These are phyloP conservation scores for Mycena metata DNA, from an alignment of 768 basidiomycete genomes.

Conservation along the genomic window DNA sequence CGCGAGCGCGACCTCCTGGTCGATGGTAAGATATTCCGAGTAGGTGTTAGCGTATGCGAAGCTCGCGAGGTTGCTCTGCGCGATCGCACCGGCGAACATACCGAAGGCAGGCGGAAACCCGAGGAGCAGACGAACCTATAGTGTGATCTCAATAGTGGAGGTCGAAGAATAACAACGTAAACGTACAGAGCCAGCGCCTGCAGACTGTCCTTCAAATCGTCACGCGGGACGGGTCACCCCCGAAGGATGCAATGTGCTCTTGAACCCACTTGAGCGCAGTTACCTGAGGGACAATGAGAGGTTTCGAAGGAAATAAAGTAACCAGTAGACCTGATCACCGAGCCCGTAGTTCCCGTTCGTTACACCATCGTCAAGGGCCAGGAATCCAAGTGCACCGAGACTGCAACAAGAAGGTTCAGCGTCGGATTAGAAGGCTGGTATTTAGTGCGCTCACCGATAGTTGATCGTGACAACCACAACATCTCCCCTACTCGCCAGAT, in stretches of 20 bases:
- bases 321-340: slow-evolving; percentile 53
- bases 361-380: slow-evolving; percentile 56
- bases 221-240: slow-evolving; percentile 66
- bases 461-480: slow-evolving; percentile 56
- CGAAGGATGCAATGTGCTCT: slow-evolving; percentile 67
- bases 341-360: slow-evolving; percentile 63
- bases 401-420: slow-evolving; percentile 44
- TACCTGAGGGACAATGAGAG: slow-evolving; percentile 34
- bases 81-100: slow-evolving; percentile 56
- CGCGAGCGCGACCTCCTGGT: slow-evolving; percentile 52
- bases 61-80: slow-evolving; percentile 64
- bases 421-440: slow-evolving; percentile 52
- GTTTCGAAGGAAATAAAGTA: neutral
- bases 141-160: too few relatives aligned
- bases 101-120: slow-evolving; percentile 52
- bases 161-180: too few relatives aligned
- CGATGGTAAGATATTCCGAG: slow-evolving; percentile 63
- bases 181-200: slow-evolving; percentile 63
- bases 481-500: slow-evolving; percentile 58
- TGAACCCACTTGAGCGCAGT: slow-evolving; percentile 61
- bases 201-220: slow-evolving; percentile 70
- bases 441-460: slow-evolving; percentile 57
- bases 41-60: slow-evolving; percentile 63
- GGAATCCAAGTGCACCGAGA: slow-evolving; percentile 58
- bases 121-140: slow-evolving; percentile 43